A percentile compares a stretch with the other conserved stretches of the same genome.
phyloP scores from a whole-genome alignment of 345 rosid species.

The Moricandia arvensis region DNA sequence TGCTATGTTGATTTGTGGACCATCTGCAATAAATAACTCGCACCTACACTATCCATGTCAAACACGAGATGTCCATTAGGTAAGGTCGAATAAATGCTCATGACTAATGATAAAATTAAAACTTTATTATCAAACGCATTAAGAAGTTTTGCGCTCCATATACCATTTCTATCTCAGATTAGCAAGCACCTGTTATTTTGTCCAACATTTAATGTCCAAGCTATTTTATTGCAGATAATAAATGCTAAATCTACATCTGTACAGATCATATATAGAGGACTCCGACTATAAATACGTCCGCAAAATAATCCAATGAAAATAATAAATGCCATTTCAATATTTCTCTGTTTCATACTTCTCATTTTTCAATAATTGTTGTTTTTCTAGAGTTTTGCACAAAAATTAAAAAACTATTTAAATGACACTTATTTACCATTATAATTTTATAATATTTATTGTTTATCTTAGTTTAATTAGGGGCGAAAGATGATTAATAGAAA shows the following conservation, averaged over 20 bases:
- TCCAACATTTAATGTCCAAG: conserved; percentile 10
- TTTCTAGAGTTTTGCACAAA: no score
- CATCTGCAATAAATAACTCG: background rate
- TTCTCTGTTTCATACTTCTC: background rate
- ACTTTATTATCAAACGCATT: conserved; percentile 18
- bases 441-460: no score
- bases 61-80: background rate
- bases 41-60: background rate
- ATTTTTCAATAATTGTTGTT: no score
- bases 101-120: background rate
- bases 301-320: conserved; percentile 8
- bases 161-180: conserved; percentile 14
- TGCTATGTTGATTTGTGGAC: background rate
- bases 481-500: no score
- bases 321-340: background rate
- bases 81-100: background rate
- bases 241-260: conserved; percentile 10
- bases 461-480: no score
- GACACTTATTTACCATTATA: no score
- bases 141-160: background rate
- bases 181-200: conserved; percentile 16
- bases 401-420: no score
- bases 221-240: conserved; percentile 19
- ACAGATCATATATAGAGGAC: background rate
- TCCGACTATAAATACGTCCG: background rate